Base-by-base conservation (phyloP, 176 grass and related monocot genomes). In the Hordeum marinum region DNA sequence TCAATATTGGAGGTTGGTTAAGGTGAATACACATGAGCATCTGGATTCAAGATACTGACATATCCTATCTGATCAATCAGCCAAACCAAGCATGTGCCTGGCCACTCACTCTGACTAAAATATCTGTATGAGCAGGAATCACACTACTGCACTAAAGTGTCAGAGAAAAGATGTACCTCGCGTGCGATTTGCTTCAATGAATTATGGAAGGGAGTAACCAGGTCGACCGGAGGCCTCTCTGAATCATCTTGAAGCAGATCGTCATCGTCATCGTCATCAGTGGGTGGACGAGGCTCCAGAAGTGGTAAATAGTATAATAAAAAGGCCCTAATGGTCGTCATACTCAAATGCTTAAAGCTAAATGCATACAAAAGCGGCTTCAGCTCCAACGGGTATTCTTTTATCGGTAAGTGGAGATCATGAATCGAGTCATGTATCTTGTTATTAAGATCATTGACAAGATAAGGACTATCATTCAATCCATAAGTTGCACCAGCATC, bases 251-350 rank as follows among this genome's bases (percentile, higher is more conserved):
- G 63, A 82, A 88, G 80, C 17, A 90, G 65, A 79, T 88, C 85
- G 1, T 94, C 90, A 0, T 89, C 79, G 11, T 95, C 91, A 29
- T 98, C 96, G 0, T 94, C 83, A 77, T 92, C 96, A 55, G 43
- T 11, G 24, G 68, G 86, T 3, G 81, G 42, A 36, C 48, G 82
- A 84, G 93, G 91, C 87, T 99, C 94, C n/a, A 99, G 67, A 61
- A 99, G 96, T 17, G 94, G 96, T 71, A 99, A 92, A 90, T 99
- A 99, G 85, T 94, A 94, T 23, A 99, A 76, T 7, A 96, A 76
- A 72, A 99, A 94, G n/a, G 96, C 95, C 86, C 94, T 96, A 66
- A 99, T 63, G 13, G 96, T 94, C 29, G 91, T 94, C 84, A 94
- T 63, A 27, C 86, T 82, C n/a, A 99, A 88, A 82, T 90, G 91